Base-by-base conservation (phyloP, 2,329 filamentous ascomycete species). In the Pezicula radicicola region DNA sequence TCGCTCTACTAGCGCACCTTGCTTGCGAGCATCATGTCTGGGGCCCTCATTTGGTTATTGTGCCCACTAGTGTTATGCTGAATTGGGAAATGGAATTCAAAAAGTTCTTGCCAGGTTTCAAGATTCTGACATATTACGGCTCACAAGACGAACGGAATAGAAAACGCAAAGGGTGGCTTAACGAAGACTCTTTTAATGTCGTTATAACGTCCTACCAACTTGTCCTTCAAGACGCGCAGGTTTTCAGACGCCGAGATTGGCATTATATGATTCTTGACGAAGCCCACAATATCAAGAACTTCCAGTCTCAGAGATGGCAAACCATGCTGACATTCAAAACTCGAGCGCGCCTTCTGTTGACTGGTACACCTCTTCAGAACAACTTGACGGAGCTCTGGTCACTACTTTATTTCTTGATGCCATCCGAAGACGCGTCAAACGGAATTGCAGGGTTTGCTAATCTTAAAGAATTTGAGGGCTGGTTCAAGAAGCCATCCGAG, bases 11-110 rank as follows among this genome's bases (percentile, higher is more conserved):
- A 36, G 94, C 94, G 4, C 93, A 99, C 67, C 78, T 99, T 35
- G 94, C 95, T 8, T 92, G 92, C 56, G 81, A 91, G 37, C 89
- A 96, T 66, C 84, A 91, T 63, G 85, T 96, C 5, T 99, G 94
- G 95, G 94, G 95, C 0, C 91, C 94, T 1, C 94, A 99, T 74
- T 75, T 99, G 21, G 90, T 99, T 46, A 88, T 99, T 55, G 94
- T 99, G 2, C 94, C 94, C 1, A 99, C 94, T 2, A 97, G 92
- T 70, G 95, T 99, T 46, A 97, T 99, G 80, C 83, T 99, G 58
- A 99, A 99, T 67, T 99, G 94, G 94, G 95, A 99, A 69, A 97
- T 97, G 88, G 94, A 99, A 71, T 99, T 99, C 79, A 97, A 97
- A 67, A 99, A 99, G 68, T 99, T 93, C 84, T 90, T 92, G 52